Base-by-base conservation (phyloP, 2,329 filamentous ascomycete species). In the Claviceps capensis region DNA sequence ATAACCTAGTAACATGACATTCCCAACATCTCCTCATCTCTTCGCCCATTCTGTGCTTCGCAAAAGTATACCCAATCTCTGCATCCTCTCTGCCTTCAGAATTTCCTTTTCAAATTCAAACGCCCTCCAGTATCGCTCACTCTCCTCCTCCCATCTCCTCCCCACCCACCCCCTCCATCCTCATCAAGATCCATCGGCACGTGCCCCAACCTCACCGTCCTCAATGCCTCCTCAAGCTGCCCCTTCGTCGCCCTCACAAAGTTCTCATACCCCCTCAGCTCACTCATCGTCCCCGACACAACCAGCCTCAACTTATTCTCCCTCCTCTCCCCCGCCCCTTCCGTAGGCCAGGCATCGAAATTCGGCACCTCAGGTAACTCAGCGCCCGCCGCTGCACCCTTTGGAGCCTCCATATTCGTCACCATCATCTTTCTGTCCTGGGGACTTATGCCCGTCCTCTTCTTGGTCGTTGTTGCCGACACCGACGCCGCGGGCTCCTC, bases 351-450 rank as follows among this genome's bases (percentile, higher is more conserved):
- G 7, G 37, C 23, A 13, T 49, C 37, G 2, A 53, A 50, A 26
- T 50, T 44, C 8, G 51, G 47, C 41, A 14, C 14, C 11, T 5
- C 30, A 8, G 47, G 42, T 37, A 50, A 14, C 14, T 23, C 30
- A 23, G 16, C 4, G 1, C 41, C 43, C 13, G 14, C 22, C 2
- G n/a, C 17, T 9, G 30, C 2, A 47, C 43, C 47, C 47, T 17
- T 36, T 14, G 51, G 54, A 17, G 58, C 59, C 34, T 61, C 57
- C 60, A 69, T 63, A 52, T 62, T 65, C 40, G 42, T 48, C 11
- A 69, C 53, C 61, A 69, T 68, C 42, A 9, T 36, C 5, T 52
- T 57, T 45, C 49, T 26, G 30, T 59, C 55, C 8, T 38, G 22
- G 14, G 38, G 36, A 30, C 30, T 42, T 16, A 47, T 2, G 3